Conservation (phyloP, 2,329 filamentous ascomycete genomes). For the Nothophoma quercina region DNA sequence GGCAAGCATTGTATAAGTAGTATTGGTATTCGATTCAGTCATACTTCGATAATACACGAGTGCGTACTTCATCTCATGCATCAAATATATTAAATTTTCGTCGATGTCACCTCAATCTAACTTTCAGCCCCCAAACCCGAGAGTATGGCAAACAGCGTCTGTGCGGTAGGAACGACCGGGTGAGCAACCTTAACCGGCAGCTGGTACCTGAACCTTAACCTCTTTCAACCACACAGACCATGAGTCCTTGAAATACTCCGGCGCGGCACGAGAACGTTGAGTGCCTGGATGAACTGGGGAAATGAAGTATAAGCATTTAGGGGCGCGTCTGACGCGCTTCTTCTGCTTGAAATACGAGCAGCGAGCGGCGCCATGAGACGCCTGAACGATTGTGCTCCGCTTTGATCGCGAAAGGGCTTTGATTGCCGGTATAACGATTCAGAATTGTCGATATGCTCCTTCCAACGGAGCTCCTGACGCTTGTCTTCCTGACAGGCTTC, state of each 20-base stretch:
- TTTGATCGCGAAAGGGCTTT: too few species aligned
- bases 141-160: not conserved
- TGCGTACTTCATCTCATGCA: not conserved
- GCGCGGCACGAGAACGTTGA: constrained; percentile 1
- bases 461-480: constrained; percentile 5
- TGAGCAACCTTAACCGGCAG: constrained; percentile 11
- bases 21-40: not conserved
- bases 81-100: too few species aligned
- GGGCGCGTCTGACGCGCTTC: constrained; percentile 1
- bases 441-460: constrained; percentile 5
- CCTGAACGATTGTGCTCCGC: too few species aligned
- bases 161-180: not conserved
- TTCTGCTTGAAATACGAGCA: not conserved
- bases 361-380: too few species aligned
- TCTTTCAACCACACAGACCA: not conserved
- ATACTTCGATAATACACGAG: not conserved
- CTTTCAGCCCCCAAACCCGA: not conserved
- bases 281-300: not conserved
- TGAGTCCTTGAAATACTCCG: not conserved
- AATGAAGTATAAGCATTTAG: not conserved
- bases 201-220: constrained; percentile 5
- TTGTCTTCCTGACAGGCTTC: constrained; percentile 6
- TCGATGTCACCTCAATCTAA: not conserved
- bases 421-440: too few species aligned
- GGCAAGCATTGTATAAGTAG: not conserved